Evolutionary conservation across 2,329 filamentous ascomycete species (phyloP).

Genomic region (Aspergillus neotritici): DNA sequence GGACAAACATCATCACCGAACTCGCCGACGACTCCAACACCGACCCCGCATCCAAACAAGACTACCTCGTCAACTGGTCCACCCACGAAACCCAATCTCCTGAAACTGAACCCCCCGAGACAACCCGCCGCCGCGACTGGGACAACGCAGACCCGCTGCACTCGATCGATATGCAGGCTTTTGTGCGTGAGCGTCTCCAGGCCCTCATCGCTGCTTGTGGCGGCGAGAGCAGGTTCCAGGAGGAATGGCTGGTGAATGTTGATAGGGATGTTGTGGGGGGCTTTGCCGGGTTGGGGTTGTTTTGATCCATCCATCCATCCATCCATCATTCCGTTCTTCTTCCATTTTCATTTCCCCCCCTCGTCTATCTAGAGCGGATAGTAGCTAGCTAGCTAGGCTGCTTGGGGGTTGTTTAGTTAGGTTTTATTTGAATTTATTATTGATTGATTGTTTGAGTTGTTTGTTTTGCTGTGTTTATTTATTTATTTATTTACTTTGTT

Average conservation of each 20-base stretch:
- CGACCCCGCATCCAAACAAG: slow-evolving; percentile 28
- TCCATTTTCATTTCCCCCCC: too few species aligned
- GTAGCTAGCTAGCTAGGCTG: too few species aligned
- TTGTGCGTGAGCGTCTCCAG: slow-evolving; percentile 38
- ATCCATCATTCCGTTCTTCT: too few species aligned
- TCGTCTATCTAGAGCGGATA: too few species aligned
- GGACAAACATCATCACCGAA: slow-evolving; percentile 44
- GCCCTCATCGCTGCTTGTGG: slow-evolving; percentile 37
- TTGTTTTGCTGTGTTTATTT: too few species aligned
- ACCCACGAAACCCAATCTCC: slow-evolving; percentile 28
- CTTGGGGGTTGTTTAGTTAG: too few species aligned
- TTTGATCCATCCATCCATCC: slow-evolving; percentile 15
- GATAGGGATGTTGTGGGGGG: slow-evolving; percentile 38
- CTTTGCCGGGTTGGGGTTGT: slow-evolving; percentile 35
- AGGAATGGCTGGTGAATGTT: slow-evolving; percentile 41
- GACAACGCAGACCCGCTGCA: slow-evolving; percentile 39
- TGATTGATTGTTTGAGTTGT: too few species aligned
- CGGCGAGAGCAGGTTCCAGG: slow-evolving; percentile 38
- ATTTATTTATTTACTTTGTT: too few species aligned
- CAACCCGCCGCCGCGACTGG: slow-evolving; percentile 36
- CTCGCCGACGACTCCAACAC: slow-evolving; percentile 37
- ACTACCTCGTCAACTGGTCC: slow-evolving; percentile 40
- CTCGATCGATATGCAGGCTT: slow-evolving; percentile 41
- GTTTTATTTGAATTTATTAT: too few species aligned
- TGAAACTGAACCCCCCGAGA: slow-evolving; percentile 38